Evolutionary conservation across 495 filamentous ascomycete species (phyloP).

Genomic region (Penicillium goetzii): DNA sequence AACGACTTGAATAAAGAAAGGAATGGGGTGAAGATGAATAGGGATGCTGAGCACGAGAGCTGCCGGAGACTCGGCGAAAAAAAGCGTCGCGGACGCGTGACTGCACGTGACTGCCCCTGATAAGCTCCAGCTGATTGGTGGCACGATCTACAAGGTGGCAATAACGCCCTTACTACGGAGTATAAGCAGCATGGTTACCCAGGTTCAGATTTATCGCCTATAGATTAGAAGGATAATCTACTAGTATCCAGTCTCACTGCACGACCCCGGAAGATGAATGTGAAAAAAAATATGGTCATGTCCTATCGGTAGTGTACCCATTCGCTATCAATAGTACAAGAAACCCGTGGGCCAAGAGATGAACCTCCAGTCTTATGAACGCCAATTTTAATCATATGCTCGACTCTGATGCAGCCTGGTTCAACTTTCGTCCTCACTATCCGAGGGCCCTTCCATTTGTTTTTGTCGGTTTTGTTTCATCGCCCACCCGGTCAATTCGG

Average conservation of each 20-base stretch:
- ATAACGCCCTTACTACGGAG: background rate
- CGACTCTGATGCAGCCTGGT: background rate
- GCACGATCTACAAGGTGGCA: conserved; percentile 16
- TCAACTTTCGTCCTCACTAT: conserved; percentile 32
- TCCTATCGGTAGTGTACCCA: background rate
- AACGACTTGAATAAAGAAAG: conserved; percentile 25
- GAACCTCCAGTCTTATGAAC: conserved; percentile 2
- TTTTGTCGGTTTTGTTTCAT: conserved; percentile 54
- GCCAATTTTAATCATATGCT: background rate
- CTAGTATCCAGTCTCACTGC: background rate
- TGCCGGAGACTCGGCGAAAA: conserved; percentile 29
- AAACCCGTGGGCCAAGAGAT: background rate
- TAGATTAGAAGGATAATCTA: background rate
- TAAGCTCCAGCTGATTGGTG: conserved; percentile 25
- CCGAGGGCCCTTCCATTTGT: conserved; percentile 31
- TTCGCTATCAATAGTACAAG: conserved; percentile 1
- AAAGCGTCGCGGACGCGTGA: conserved; percentile 30
- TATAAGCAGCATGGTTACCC: background rate
- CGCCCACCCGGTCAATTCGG: conserved; percentile 54
- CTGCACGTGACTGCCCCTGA: conserved; percentile 27
- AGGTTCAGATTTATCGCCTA: background rate
- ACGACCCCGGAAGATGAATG: too few relatives aligned
- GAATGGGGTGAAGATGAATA: conserved; percentile 23
- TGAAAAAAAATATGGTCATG: too few relatives aligned
- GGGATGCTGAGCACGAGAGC: conserved; percentile 23